A percentile compares a stretch with the other conserved stretches of the same genome.
These are phyloP conservation scores for Dichomitus squalens DNA, from an alignment of 1,284 basidiomycete species.

Conservation along the genomic window DNA sequence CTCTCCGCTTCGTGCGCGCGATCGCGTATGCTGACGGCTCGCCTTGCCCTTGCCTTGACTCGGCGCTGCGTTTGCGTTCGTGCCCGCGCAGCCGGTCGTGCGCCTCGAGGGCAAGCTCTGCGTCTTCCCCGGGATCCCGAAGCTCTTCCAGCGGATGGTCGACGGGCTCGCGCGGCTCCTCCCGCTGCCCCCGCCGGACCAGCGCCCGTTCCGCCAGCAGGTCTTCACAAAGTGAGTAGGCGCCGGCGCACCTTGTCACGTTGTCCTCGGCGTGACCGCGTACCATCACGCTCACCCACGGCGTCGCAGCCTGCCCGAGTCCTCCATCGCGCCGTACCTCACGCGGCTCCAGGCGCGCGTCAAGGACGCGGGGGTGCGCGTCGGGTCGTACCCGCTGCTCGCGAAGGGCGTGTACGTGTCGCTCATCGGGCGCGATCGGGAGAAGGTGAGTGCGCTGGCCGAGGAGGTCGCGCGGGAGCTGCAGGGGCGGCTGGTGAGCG, in stretches of 20 bases:
- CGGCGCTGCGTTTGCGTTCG: no score
- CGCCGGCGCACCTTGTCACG: no score
- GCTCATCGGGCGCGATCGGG: slow-evolving; percentile 76
- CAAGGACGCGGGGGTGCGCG: slow-evolving; percentile 75
- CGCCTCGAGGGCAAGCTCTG: slow-evolving; percentile 84
- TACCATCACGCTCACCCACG: slow-evolving; percentile 1
- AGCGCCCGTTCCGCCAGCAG: slow-evolving; percentile 76
- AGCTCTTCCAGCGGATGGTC: slow-evolving; percentile 82
- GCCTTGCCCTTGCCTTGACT: no score
- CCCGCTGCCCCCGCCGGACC: slow-evolving; percentile 69
- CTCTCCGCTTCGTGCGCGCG: neutral
- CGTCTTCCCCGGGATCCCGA: slow-evolving; percentile 90
- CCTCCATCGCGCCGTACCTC: slow-evolving; percentile 88
- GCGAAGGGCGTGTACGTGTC: slow-evolving; percentile 72
- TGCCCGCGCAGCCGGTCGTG: slow-evolving; percentile 72
- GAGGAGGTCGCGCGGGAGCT: slow-evolving; percentile 67
- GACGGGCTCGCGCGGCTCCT: slow-evolving; percentile 73
- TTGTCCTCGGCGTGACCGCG: neutral
- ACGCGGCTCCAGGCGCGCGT: slow-evolving; percentile 77
- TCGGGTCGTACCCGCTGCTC: slow-evolving; percentile 81
- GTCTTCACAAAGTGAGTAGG: slow-evolving; percentile 72
- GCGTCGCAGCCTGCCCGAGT: slow-evolving; percentile 72
- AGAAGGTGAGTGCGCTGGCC: slow-evolving; percentile 54
- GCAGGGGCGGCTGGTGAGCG: slow-evolving; percentile 59
- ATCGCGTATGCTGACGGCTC: neutral